phyloP scores from a whole-genome alignment of 257 asterid species.

The Fraxinus pennsylvanica region DNA sequence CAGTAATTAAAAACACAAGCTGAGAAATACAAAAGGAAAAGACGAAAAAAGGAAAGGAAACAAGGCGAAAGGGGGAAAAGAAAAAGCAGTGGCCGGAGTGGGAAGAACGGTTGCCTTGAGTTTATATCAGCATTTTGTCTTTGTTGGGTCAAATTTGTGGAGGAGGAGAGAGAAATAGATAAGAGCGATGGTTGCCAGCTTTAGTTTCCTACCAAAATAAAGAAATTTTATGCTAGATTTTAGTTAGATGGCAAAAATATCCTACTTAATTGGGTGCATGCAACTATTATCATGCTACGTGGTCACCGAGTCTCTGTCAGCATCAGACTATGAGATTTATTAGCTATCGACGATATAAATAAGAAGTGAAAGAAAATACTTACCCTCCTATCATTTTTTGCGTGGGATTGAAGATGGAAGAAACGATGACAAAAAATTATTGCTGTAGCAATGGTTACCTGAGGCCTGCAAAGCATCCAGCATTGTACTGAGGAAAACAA shows the following conservation, averaged over 20 bases:
- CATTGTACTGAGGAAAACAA: constrained; percentile 20
- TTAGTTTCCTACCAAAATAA: background rate
- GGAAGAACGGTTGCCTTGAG: background rate
- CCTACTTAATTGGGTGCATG: background rate
- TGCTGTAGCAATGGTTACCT: constrained; percentile 95
- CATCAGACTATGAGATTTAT: constrained; percentile 6
- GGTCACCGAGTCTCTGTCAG: background rate
- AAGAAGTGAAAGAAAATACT: constrained; percentile 30
- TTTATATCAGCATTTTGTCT: background rate
- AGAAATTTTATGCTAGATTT: background rate
- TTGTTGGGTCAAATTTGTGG: background rate
- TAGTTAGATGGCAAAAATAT: background rate
- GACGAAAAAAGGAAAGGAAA: background rate
- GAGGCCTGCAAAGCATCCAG: constrained; percentile 73
- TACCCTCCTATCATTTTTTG: constrained; percentile 85
- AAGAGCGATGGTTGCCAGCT: background rate
- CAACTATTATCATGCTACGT: constrained; percentile 1
- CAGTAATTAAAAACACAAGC: background rate
- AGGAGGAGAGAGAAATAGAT: background rate
- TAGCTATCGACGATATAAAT: constrained; percentile 14
- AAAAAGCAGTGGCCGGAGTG: background rate
- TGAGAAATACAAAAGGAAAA: background rate
- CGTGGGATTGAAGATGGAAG: constrained; percentile 89
- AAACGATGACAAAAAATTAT: constrained; percentile 95
- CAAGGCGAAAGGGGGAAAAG: background rate